Percentiles rank a stretch among this genome's conserved stretches.
Conservation (phyloP, 2,329 filamentous ascomycete species). For the Ophiostoma ulmi region DNA sequence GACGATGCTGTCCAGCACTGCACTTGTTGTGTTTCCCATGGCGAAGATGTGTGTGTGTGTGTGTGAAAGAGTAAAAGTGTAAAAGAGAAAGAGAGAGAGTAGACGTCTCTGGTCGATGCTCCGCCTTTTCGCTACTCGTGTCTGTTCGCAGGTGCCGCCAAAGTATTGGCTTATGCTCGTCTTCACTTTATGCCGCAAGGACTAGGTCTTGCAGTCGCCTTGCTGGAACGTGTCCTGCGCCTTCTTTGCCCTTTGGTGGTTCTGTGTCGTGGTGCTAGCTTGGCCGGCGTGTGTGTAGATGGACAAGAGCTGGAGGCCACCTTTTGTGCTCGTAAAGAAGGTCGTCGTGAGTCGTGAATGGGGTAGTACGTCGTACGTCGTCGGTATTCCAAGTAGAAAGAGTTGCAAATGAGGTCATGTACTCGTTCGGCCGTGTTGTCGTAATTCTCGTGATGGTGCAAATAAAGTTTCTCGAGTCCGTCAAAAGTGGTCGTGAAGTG, state of each 20-base stretch:
- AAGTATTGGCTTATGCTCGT: not conserved
- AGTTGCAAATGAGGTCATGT: not conserved
- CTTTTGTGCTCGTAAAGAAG: slow-evolving; percentile 2
- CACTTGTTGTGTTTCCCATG: slow-evolving; percentile 66
- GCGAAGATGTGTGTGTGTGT: slow-evolving; percentile 22
- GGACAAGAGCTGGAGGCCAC: not conserved
- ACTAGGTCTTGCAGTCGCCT: not conserved
- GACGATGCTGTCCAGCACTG: slow-evolving; percentile 90
- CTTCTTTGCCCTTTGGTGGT: not conserved
- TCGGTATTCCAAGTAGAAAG: not conserved
- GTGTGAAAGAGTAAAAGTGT: not conserved
- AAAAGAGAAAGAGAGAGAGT: not conserved
- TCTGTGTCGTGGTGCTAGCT: not conserved
- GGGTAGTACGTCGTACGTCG: not conserved
- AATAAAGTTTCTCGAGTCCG: not conserved
- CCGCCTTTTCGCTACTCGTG: not conserved
- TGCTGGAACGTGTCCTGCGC: not conserved
- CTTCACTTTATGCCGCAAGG: not conserved
- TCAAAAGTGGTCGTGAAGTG: not conserved
- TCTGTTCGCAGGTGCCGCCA: not conserved
- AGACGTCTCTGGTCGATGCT: not conserved
- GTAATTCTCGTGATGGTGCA: not conserved
- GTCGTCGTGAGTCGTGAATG: not conserved
- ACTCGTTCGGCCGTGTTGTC: slow-evolving; percentile 4
- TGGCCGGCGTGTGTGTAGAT: not conserved